Percentiles rank a stretch among this genome's conserved stretches.
phyloP scores from a whole-genome alignment of 2,329 filamentous ascomycete genomes.

The Pseudogymnoascus sp. region DNA sequence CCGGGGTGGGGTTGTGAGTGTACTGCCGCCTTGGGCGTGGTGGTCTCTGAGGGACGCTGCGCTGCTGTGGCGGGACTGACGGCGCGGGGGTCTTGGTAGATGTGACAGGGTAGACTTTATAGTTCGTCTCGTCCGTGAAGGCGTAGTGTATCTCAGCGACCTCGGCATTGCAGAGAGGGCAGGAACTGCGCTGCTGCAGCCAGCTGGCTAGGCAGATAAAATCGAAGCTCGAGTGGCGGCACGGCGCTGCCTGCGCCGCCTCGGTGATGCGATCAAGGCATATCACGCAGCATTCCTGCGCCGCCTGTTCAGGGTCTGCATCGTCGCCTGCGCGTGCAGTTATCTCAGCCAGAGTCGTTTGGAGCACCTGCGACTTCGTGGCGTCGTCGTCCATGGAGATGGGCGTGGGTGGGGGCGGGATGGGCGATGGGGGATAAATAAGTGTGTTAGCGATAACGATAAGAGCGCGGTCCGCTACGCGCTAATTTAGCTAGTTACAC shows the following conservation, averaged over 20 bases:
- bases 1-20: conserved; percentile 10
- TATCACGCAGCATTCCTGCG: conserved; percentile 64
- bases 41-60: conserved; percentile 14
- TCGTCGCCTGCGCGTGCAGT: conserved; percentile 17
- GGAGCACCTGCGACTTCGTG: conserved; percentile 35
- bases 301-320: conserved; percentile 26
- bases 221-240: conserved; percentile 74
- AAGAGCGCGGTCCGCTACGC: not conserved
- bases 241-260: conserved; percentile 63
- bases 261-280: conserved; percentile 73
- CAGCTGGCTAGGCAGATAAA: conserved; percentile 77
- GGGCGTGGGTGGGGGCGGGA: not conserved
- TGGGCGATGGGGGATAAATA: not conserved
- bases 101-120: conserved; percentile 50
- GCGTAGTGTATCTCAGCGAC: conserved; percentile 58
- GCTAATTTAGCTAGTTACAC: conserved; percentile 2
- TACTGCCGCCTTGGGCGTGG: conserved; percentile 16
- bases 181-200: conserved; percentile 63
- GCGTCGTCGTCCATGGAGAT: conserved; percentile 29
- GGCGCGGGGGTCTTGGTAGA: conserved; percentile 15
- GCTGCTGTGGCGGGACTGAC: not conserved
- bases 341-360: conserved; percentile 37
- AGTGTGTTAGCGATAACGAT: not conserved
- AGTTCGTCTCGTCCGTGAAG: conserved; percentile 42
- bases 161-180: conserved; percentile 65